Conservation (phyloP, 139 green algal genomes). For the Chlorella ohadii region DNA sequence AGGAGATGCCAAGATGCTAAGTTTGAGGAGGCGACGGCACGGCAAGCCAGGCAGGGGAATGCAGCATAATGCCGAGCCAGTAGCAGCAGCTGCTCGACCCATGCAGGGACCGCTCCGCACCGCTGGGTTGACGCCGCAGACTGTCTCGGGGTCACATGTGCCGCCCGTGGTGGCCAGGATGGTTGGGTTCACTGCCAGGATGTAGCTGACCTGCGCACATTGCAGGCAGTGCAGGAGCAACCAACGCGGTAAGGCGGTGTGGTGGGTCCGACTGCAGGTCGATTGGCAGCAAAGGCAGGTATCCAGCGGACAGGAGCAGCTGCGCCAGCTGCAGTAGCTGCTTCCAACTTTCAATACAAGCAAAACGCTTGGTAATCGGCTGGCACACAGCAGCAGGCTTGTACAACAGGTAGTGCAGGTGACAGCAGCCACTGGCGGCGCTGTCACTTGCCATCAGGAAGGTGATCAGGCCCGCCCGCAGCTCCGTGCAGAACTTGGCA, state of each 20-base stretch:
- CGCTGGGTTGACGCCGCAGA: slow-evolving; percentile 53
- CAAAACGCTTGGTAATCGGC: no score
- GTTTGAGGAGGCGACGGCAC: no score
- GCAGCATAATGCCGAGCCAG: neutral
- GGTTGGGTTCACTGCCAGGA: slow-evolving; percentile 76
- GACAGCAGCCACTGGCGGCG: neutral
- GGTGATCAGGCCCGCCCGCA: slow-evolving; percentile 77
- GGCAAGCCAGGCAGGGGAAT: neutral
- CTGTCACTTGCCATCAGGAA: slow-evolving; percentile 70
- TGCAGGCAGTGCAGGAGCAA: neutral
- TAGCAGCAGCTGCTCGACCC: neutral
- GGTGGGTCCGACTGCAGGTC: no score
- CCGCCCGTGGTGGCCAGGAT: slow-evolving; percentile 79
- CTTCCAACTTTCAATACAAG: no score
- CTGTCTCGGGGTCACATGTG: slow-evolving; percentile 55
- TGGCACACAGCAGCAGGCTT: no score
- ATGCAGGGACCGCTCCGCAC: no score
- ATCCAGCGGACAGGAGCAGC: no score
- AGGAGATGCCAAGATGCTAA: no score
- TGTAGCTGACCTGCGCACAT: slow-evolving; percentile 69
- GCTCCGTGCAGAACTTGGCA: slow-evolving; percentile 68
- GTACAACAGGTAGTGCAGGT: no score
- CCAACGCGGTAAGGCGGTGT: no score
- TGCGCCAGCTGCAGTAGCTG: no score
- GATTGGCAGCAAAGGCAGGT: no score